Base-by-base conservation (phyloP, 768 basidiomycete genomes). In the Hericium rajendrae region DNA sequence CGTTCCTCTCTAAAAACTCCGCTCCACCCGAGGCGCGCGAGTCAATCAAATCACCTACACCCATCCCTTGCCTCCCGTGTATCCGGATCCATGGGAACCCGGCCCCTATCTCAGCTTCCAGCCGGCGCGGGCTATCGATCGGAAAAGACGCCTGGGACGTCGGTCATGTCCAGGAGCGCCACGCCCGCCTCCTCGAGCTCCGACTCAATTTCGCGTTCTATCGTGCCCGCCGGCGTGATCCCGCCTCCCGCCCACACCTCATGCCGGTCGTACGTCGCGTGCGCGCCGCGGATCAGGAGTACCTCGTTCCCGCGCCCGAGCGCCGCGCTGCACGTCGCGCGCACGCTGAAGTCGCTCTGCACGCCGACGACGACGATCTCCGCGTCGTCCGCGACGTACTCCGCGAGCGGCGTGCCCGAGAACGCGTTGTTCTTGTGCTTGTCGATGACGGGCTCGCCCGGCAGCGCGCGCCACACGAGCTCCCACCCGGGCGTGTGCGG, bases 151-250 rank as follows among this genome's bases (percentile, higher is more conserved):
- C 74, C 76, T 6, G 73, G 73, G 6, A 86, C 66, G 67, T 85
- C 82, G 67, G 77, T 78, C 85, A 87, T 85, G 12, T 85, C 83
- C 59, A 88, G 67, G 50, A 87, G 38, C 64, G 74, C 71, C 18
- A 83, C 86, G 3, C 85, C 86, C 12, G 82, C 82, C 64, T 85
- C 84, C 68, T 86, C 83, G 24, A 88, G 68, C 71, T 86, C 82
- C 2, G 69, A 76, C 71, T 88, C 85, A 32, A 86, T 78, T 62
- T 86, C 81, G 11, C 66, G 68, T 72, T 82, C 79, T 32, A 87
- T 77, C 55, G 69, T 69, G 46, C 67, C 64, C 10, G 84, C 84
- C 0, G 73, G 68, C 0, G 82, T 85, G 26, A 78, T 65, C 6
- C 79, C 76, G 2, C 80, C 82, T 8, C 78, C 82, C 60, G 81